Evolutionary conservation across 306 rosid species (phyloP).

Genomic region (Vigna mungo): DNA sequence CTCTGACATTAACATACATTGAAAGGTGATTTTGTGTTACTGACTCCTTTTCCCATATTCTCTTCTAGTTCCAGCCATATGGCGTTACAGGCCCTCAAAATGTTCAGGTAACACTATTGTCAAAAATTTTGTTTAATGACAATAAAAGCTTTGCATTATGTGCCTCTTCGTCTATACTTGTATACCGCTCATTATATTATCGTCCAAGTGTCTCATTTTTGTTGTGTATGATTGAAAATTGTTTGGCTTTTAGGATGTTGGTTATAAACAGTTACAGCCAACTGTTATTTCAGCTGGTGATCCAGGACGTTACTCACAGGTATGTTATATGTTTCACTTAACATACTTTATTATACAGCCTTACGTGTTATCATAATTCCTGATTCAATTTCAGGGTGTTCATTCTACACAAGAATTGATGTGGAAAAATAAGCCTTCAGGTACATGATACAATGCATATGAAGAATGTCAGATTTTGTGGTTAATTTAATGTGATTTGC

Average conservation of each 20-base stretch:
- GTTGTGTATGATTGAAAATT: conserved; percentile 29
- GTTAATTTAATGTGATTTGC: conserved; percentile 1
- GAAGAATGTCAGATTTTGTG: conserved; percentile 19
- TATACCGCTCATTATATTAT: conserved; percentile 17
- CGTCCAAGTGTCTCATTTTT: background rate
- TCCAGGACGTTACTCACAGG: conserved; percentile 67
- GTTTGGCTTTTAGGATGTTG: conserved; percentile 57
- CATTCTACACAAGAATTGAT: conserved; percentile 75
- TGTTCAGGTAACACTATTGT: conserved; percentile 60
- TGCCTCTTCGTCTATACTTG: conserved; percentile 2
- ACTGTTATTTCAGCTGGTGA: conserved; percentile 52
- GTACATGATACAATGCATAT: conserved; percentile 29
- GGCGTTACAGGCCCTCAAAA: conserved; percentile 69
- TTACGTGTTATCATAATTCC: conserved; percentile 34
- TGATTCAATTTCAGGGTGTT: conserved; percentile 61
- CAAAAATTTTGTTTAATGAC: conserved; percentile 2
- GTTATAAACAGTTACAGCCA: conserved; percentile 60
- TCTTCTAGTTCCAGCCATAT: conserved; percentile 69
- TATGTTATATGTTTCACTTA: conserved; percentile 16
- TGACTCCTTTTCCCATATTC: conserved; percentile 45
- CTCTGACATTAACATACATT: conserved; percentile 11
- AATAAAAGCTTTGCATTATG: background rate
- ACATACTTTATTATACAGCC: background rate
- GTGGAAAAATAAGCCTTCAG: conserved; percentile 89
- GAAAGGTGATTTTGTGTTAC: conserved; percentile 39